Evolutionary conservation across 768 basidiomycete species (phyloP), one percentile per base, ranked within the genome.

Genomic region (Podaxis rugospora): DNA sequence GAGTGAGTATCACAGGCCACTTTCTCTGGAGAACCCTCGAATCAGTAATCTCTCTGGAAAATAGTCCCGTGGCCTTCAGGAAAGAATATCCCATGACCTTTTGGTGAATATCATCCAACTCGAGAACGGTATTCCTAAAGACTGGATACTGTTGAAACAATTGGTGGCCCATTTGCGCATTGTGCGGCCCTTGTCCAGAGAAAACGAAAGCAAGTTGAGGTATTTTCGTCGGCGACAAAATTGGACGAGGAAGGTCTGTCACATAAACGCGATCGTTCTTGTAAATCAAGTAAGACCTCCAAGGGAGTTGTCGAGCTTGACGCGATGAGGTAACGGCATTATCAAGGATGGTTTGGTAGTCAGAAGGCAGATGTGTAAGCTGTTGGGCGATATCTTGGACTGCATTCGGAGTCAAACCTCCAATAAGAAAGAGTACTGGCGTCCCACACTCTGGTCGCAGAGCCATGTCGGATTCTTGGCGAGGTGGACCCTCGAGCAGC

Each of bases 91-190:
- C 77, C 1, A 69, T 71, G 5, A 67, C 52, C 6, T 62, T 51
- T 5, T 64, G 39, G 66, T 77, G 72, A 35, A 72, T 61, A 6
- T 66, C 62, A 64, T 82, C 79, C 63, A 78, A 69, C 35, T 73
- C 71, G 1, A 72, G 62, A 16, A 82, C 71, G 37, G 68, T 76
- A 2, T 70, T 57, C 13, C 75, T 71, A 71, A 82, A 81, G 1
- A 68, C 68, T 0, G 74, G 65, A 62, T 70, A 78, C 1, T 51
- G 64, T 13, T 64, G 49, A 64, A 75, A 79, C 2, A 70, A 51
- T 27, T 68, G 61, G n/a, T 66, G 61, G 46, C 69, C 69, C 69
- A 70, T 75, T 76, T 56, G 28, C 25, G 61, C 63, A 54, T 70
- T 65, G 49, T 70, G 69, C 1, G 69, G 67, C 7, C 69, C 69